These are phyloP conservation scores for Sphaerulina musiva DNA, from an alignment of 2,329 filamentous ascomycete species.

Conservation along the genomic window DNA sequence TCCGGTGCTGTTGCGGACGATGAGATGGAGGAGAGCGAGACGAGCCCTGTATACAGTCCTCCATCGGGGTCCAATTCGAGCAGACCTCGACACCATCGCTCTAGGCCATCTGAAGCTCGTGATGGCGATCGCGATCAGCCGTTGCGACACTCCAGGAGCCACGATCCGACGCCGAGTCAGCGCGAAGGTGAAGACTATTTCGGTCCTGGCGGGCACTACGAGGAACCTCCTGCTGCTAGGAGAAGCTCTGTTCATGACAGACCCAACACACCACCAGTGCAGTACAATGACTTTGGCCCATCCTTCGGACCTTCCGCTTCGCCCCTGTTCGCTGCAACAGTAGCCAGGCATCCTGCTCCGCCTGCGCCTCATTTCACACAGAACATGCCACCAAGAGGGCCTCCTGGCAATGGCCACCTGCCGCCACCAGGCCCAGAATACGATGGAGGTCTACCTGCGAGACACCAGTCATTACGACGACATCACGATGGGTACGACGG, in stretches of 20 bases:
- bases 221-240: conserved; percentile 12
- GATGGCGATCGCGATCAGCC: conserved; percentile 22
- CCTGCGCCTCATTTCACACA: conserved; percentile 11
- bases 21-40: conserved; percentile 16
- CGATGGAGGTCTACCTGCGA: conserved; percentile 14
- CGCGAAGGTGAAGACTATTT: conserved; percentile 28
- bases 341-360: conserved; percentile 17
- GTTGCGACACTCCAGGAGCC: conserved; percentile 38
- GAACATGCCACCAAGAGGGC: conserved; percentile 3
- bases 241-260: conserved; percentile 20
- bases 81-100: conserved; percentile 14
- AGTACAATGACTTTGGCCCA: conserved; percentile 21
- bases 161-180: conserved; percentile 37
- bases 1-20: conserved; percentile 15
- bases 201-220: conserved; percentile 12
- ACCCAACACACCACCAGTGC: conserved; percentile 18
- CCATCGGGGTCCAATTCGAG: conserved; percentile 18
- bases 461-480: conserved; percentile 18
- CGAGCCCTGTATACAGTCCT: conserved; percentile 17
- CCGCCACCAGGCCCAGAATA: conserved; percentile 9
- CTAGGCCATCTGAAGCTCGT: conserved; percentile 13
- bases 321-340: conserved; percentile 39
- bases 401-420: conserved; percentile 1
- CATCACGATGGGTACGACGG: conserved; percentile 15
- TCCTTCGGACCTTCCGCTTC: conserved; percentile 41